Conservation (phyloP, 768 basidiomycete genomes). For the Lenzites betulinus region DNA sequence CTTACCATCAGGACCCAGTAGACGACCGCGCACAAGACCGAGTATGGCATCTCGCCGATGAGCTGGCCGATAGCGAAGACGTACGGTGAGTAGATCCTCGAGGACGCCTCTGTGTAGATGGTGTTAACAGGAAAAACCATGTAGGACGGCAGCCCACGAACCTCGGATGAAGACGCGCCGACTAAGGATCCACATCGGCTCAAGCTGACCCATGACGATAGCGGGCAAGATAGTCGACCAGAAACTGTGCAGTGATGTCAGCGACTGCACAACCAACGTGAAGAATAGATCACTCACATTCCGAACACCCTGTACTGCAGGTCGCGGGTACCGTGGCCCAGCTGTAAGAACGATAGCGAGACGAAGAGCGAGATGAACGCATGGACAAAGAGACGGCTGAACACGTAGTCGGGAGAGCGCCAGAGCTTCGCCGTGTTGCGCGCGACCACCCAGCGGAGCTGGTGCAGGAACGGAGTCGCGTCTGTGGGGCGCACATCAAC, state of each 20-base stretch:
- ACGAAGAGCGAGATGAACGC: slow-evolving; percentile 69
- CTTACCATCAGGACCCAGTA: slow-evolving; percentile 78
- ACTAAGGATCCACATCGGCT: slow-evolving; percentile 81
- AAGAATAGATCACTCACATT: slow-evolving; percentile 48
- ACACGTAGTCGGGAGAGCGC: slow-evolving; percentile 85
- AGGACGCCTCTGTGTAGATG: slow-evolving; percentile 67
- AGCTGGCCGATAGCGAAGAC: slow-evolving; percentile 86
- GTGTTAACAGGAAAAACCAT: no score
- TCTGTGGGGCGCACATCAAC: slow-evolving; percentile 55
- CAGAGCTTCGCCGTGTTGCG: slow-evolving; percentile 75
- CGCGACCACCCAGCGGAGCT: slow-evolving; percentile 64
- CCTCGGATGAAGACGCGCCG: slow-evolving; percentile 47
- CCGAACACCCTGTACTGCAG: slow-evolving; percentile 82
- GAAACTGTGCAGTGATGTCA: slow-evolving; percentile 43
- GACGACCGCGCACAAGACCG: slow-evolving; percentile 63
- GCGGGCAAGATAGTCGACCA: slow-evolving; percentile 70
- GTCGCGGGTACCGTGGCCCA: slow-evolving; percentile 63
- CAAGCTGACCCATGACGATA: slow-evolving; percentile 77
- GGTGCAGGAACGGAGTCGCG: slow-evolving; percentile 75
- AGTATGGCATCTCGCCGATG: slow-evolving; percentile 79
- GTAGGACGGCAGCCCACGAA: neutral
- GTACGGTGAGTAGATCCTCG: slow-evolving; percentile 83
- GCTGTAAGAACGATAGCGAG: slow-evolving; percentile 77
- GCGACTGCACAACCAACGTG: no score
- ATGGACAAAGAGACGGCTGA: slow-evolving; percentile 78